Evolutionary conservation across 805 yeast genomes (phyloP).

Genomic region (Nematodospora valgi): DNA sequence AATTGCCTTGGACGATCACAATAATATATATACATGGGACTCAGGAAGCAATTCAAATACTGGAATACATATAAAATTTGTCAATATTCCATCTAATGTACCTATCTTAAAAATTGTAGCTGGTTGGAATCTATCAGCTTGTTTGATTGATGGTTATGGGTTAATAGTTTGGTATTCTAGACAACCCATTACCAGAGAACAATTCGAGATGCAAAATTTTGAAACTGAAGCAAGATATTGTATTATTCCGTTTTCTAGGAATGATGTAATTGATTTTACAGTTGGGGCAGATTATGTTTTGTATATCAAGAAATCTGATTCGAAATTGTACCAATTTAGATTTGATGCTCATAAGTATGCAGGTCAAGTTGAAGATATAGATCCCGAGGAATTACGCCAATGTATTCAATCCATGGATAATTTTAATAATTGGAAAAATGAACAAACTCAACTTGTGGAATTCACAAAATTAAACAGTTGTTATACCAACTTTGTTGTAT

Average conservation of each 20-base stretch:
- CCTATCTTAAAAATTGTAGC: conserved; percentile 38
- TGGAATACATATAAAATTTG: conserved; percentile 45
- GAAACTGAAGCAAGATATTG: conserved; percentile 33
- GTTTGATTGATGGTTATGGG: conserved; percentile 48
- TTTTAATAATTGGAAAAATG: conserved; percentile 23
- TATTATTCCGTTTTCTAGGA: conserved; percentile 40
- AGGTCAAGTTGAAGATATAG: conserved; percentile 6
- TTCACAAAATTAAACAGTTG: conserved; percentile 55
- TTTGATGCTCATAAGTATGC: conserved; percentile 18
- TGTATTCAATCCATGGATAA: conserved; percentile 2
- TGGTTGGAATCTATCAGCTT: conserved; percentile 65
- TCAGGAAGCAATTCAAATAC: conserved; percentile 22
- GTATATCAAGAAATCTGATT: conserved; percentile 42
- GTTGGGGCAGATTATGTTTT: conserved; percentile 53
- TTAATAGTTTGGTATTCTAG: conserved; percentile 55
- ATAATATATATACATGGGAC: conserved; percentile 64
- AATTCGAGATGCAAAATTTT: conserved; percentile 14
- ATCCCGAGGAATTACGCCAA: conserved; percentile 2
- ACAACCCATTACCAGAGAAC: conserved; percentile 16
- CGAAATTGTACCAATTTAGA: conserved; percentile 37
- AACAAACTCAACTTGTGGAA: conserved; percentile 20
- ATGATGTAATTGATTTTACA: conserved; percentile 48
- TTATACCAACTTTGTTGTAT: conserved; percentile 50
- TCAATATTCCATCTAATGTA: conserved; percentile 5
- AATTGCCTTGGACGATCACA: conserved; percentile 51